Evolutionary conservation across 2,329 filamentous ascomycete species (phyloP).

Genomic region (Botrytis paeoniae): DNA sequence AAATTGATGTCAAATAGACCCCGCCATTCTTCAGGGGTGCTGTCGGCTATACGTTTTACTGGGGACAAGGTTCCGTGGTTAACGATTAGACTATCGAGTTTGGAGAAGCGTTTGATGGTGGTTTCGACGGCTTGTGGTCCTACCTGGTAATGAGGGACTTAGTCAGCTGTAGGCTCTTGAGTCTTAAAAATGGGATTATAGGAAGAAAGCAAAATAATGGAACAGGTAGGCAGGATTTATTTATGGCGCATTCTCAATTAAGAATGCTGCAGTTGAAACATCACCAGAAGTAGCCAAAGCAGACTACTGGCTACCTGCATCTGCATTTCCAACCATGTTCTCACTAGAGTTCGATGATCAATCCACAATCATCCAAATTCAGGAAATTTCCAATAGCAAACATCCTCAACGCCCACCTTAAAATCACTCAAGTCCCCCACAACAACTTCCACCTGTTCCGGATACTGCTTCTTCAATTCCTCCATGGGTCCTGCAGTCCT

Average conservation of each 20-base stretch:
- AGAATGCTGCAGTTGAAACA: not conserved
- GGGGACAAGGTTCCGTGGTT: slow-evolving; percentile 86
- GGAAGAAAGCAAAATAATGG: not conserved
- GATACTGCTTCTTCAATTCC: slow-evolving; percentile 50
- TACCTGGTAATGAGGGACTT: slow-evolving; percentile 37
- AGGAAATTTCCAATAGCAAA: not conserved
- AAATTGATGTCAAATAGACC: slow-evolving; percentile 78
- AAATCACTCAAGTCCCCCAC: slow-evolving; percentile 53
- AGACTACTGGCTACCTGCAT: not conserved
- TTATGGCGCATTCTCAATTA: not conserved
- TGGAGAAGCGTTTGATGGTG: slow-evolving; percentile 65
- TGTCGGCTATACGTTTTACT: slow-evolving; percentile 66
- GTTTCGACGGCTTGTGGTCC: slow-evolving; percentile 61
- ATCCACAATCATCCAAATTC: not conserved
- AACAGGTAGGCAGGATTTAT: not conserved
- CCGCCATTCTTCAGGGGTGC: slow-evolving; percentile 71
- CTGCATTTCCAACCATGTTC: not conserved
- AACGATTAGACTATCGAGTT: slow-evolving; percentile 76
- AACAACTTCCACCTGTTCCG: slow-evolving; percentile 54
- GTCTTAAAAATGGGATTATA: no score
- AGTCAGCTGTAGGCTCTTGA: not conserved
- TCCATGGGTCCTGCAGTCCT: slow-evolving; percentile 51
- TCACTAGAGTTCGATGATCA: not conserved
- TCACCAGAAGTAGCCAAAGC: not conserved
- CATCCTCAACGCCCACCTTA: slow-evolving; percentile 41